Evolutionary conservation across 352 stramenopile species (phyloP), one percentile per base, ranked within the genome.

Genomic region (Globisporangium camurandrum): DNA sequence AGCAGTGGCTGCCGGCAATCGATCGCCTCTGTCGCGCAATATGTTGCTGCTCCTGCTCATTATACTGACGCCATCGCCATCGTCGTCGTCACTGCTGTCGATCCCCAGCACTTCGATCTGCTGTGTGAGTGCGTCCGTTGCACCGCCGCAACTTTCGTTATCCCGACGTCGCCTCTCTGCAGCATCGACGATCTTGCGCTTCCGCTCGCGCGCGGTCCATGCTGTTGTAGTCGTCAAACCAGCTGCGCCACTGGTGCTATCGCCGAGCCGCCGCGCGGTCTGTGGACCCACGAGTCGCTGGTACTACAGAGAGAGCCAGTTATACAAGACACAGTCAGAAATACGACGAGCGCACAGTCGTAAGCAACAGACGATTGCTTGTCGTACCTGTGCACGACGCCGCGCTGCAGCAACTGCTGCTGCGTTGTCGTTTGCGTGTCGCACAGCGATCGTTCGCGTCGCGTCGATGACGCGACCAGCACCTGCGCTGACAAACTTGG

Each of bases 31-130:
- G 6, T 23, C 10, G 17, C n/a, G n/a, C n/a, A 10, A 14, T 6
- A 1, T 36, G 12, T 16, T 26, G 31, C 8, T 9, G 24, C 38
- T 14, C 44, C 23, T 3, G 23, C 16, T 11, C n/a, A n/a, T n/a
- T n/a, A n/a, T n/a, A n/a, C n/a, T n/a, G n/a, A n/a, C n/a, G n/a
- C n/a, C n/a, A n/a, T n/a, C n/a, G 50, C 46, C 33, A 23, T 79
- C 58, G 0, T 80, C 65, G n/a, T 72, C 65, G 23, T 75, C 65
- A 16, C 62, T 74, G 43, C 81, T 68, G 50, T 84, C 70, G 51
- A 80, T 66, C 1, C 65, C 63, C 4, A 82, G 46, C 8, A 80
- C 50, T 43, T 80, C 65, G 34, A 67, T 57, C 2, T 51, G 44
- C 17, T 66, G 55, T 9, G 42, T n/a, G 2, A 63, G 41, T 1